These are phyloP conservation scores for Cryptococcus floricola DNA, from an alignment of 1,284 basidiomycete genomes.

Conservation along the genomic window DNA sequence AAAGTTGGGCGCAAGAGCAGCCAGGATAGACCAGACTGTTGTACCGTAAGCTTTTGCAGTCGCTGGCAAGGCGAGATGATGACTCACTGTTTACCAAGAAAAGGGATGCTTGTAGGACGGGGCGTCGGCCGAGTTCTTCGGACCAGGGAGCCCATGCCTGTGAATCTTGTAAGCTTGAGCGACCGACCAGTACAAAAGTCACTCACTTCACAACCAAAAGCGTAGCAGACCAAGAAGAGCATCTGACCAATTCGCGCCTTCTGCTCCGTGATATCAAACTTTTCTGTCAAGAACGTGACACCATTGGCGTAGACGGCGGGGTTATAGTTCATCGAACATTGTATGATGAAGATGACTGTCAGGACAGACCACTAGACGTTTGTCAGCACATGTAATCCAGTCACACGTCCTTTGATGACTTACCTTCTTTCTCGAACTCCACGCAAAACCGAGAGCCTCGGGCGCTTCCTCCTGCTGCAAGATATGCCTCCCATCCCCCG, in stretches of 20 bases:
- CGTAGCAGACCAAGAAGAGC: conserved; percentile 50
- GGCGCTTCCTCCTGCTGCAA: conserved; percentile 40
- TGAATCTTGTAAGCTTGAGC: not conserved
- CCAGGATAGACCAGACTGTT: conserved; percentile 54
- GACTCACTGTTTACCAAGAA: conserved; percentile 46
- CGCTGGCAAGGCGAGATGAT: not conserved
- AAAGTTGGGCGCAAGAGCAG: conserved; percentile 62
- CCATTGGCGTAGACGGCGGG: conserved; percentile 6
- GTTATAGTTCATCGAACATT: conserved; percentile 34
- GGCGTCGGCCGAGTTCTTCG: conserved; percentile 61
- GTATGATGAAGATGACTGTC: conserved; percentile 47
- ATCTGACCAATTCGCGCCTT: conserved; percentile 48
- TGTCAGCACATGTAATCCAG: not conserved
- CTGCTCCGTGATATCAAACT: conserved; percentile 46
- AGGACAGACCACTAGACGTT: conserved; percentile 37
- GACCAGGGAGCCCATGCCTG: conserved; percentile 55
- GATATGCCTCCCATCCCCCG: conserved; percentile 38
- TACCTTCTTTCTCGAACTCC: conserved; percentile 37
- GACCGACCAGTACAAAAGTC: not conserved
- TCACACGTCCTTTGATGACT: not conserved
- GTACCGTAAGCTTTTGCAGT: not conserved
- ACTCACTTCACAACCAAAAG: conserved; percentile 51
- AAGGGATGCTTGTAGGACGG: conserved; percentile 53
- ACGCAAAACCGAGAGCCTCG: conserved; percentile 36
- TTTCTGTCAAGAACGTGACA: conserved; percentile 18